Conservation (phyloP, 352 stramenopile genomes). For the Blastocystis sp. region DNA sequence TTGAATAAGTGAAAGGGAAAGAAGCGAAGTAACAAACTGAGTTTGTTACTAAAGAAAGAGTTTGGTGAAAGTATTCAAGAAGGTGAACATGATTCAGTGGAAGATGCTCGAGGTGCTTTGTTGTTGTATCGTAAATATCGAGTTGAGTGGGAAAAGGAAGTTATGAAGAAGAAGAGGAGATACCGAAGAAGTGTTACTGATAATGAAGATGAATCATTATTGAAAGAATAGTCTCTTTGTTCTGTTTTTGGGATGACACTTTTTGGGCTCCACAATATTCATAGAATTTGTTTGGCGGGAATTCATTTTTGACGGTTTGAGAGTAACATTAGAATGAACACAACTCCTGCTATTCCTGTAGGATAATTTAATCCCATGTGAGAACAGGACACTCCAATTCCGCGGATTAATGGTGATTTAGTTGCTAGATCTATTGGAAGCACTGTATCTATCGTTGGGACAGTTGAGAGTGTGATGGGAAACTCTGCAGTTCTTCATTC, state of each 20-base stretch:
- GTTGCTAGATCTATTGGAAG: background rate
- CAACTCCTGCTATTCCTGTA: no score
- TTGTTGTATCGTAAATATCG: constrained; percentile 65
- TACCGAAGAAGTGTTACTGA: background rate
- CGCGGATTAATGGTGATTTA: background rate
- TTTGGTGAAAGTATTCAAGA: constrained; percentile 71
- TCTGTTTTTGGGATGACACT: no score
- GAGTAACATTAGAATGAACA: no score
- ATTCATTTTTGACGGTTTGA: background rate
- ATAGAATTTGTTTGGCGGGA: background rate
- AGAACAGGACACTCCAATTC: constrained; percentile 14
- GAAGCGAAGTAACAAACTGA: constrained; percentile 72
- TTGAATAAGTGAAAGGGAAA: constrained; percentile 68
- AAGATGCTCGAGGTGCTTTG: constrained; percentile 64
- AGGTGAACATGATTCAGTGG: constrained; percentile 68
- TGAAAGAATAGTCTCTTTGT: no score
- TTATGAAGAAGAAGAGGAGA: background rate
- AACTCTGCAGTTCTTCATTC: background rate
- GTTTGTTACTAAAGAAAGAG: constrained; percentile 69
- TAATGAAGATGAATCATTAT: no score
- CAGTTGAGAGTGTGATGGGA: background rate
- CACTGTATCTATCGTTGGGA: background rate
- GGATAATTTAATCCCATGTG: no score
- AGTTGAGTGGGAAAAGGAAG: constrained; percentile 58
- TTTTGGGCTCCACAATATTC: no score